Conservation (phyloP, 2,329 filamentous ascomycete genomes). For the Ophiostoma sp. region DNA sequence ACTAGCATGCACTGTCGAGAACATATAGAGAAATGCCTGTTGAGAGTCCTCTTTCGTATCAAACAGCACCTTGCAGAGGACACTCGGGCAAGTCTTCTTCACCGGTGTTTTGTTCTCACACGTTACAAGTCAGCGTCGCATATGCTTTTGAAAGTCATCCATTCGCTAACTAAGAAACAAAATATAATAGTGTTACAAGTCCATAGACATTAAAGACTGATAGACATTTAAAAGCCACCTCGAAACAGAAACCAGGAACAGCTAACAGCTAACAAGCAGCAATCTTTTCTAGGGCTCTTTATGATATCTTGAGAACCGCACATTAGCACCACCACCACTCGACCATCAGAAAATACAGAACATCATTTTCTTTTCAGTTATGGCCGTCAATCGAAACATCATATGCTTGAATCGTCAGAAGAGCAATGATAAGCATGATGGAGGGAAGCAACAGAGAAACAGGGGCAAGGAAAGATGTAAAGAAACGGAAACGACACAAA, state of each 20-base stretch:
- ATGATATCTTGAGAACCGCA: neutral
- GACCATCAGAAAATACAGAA: neutral
- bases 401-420: too few relatives aligned
- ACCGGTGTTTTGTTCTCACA: too few relatives aligned
- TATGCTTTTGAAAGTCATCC: neutral
- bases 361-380: neutral
- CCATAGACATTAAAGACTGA: neutral
- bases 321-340: neutral
- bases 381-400: neutral
- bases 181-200: conserved; percentile 6
- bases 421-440: neutral
- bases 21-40: too few relatives aligned
- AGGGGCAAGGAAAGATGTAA: neutral
- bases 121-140: too few relatives aligned
- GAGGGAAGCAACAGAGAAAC: neutral
- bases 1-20: too few relatives aligned
- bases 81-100: too few relatives aligned
- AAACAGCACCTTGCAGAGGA: too few relatives aligned
- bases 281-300: neutral
- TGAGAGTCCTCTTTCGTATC: too few relatives aligned
- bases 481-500: neutral
- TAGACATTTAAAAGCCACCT: neutral
- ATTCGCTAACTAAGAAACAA: conserved; percentile 1
- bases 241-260: too few relatives aligned
- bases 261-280: neutral